These are phyloP conservation scores for Coemansia sp. DNA, from an alignment of 192 early-diverging fungal species.

Conservation along the genomic window DNA sequence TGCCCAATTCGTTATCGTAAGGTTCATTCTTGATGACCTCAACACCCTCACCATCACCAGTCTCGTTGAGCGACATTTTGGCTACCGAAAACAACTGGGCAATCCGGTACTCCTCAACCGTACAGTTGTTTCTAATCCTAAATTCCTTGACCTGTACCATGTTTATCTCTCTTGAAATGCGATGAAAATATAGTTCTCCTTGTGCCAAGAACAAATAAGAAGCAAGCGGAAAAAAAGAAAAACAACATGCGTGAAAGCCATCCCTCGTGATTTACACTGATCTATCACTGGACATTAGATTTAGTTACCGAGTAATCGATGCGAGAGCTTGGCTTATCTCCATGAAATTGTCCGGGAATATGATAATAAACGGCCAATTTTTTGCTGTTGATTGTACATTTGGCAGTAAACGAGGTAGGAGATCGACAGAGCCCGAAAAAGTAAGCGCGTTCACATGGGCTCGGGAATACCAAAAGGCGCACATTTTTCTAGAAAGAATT, in stretches of 20 bases:
- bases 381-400: too few relatives aligned
- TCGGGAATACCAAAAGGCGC: too few relatives aligned
- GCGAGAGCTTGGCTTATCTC: too few relatives aligned
- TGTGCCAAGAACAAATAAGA: neutral
- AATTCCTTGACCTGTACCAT: conserved; percentile 75
- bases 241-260: neutral
- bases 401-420: neutral
- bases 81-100: conserved; percentile 76
- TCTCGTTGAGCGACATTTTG: conserved; percentile 72
- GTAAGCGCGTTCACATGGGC: conserved; percentile 4
- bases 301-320: too few relatives aligned
- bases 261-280: too few relatives aligned
- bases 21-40: conserved; percentile 76
- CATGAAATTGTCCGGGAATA: too few relatives aligned
- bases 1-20: conserved; percentile 66
- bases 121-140: conserved; percentile 74
- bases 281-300: too few relatives aligned
- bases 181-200: neutral
- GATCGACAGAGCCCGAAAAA: neutral
- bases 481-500: too few relatives aligned
- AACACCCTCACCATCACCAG: conserved; percentile 77
- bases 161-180: neutral
- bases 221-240: conserved; percentile 6
- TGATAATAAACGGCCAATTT: too few relatives aligned
- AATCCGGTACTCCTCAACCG: conserved; percentile 69